Evolutionary conservation across 345 rosid genomes (phyloP), one percentile per base, ranked within the genome.

Genomic region (Eucalyptus caleyi): DNA sequence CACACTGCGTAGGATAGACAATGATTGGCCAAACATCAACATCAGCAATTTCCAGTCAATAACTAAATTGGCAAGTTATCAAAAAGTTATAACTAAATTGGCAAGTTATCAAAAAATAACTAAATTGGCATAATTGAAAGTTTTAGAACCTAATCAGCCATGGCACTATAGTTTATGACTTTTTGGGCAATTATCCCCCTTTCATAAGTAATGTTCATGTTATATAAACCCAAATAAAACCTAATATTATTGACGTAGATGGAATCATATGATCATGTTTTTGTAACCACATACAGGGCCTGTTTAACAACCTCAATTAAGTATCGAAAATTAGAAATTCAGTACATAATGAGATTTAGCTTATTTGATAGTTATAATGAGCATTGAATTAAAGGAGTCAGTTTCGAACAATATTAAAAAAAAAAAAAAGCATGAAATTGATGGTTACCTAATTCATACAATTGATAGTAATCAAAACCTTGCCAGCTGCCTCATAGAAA

Each of bases 1-100:
- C 69, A 5, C 3, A 0, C 30, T 10, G 0, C 0, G 2, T 24
- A 11, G 6, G 30, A 56, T 56, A 11, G 27, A 3, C 6, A 56
- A 11, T 56, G 30, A 56, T 23, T 30, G 0, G 16, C 32, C 1
- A 27, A 27, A 0, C 8, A 27, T 30, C 34, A 12, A 30, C 16
- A 62, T 30, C 0, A 62, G 4, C 3, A 30, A 30, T 62, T 27
- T 62, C 0, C 3, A 30, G 0, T 62, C 34, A 14, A 6, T 27
- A 30, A 62, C 69, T 62, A 62, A 60, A 0, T 62, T 12, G 16
- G 0, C 18, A 62, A 62, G n/a, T 62, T 12, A 30, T 62, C 18
- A 27, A 27, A 62, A 27, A 12, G 16, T 62, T 15, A 30, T 27
- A 27, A 62, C 4, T 13, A 12, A 27, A 62, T 62, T 62, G 5